Evolutionary conservation across 768 basidiomycete genomes (phyloP).

Genomic region (Tulasnella sp.): DNA sequence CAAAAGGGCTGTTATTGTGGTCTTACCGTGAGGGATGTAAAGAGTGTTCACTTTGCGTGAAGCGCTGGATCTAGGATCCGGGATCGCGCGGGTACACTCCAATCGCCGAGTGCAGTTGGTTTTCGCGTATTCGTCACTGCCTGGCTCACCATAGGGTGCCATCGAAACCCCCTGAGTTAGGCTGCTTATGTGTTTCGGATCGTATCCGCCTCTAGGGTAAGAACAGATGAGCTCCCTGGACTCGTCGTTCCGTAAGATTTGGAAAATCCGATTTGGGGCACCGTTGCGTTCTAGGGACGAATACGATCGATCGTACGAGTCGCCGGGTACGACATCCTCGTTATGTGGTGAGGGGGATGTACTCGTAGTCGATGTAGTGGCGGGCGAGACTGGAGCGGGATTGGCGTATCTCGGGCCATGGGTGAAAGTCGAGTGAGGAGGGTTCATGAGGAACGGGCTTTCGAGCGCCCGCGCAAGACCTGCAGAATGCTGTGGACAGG

Average conservation of each 20-base stretch:
- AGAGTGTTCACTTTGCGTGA: constrained; percentile 74
- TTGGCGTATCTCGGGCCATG: neutral
- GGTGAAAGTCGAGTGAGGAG: neutral
- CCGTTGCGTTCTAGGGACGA: neutral
- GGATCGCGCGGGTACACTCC: constrained; percentile 62
- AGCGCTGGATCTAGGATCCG: constrained; percentile 41
- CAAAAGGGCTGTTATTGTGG: constrained; percentile 24
- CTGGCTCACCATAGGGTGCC: constrained; percentile 30
- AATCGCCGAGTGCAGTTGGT: constrained; percentile 83
- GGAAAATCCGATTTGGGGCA: constrained; percentile 21
- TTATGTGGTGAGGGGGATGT: neutral
- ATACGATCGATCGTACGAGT: neutral
- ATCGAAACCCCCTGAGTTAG: neutral
- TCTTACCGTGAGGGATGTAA: constrained; percentile 82
- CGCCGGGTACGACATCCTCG: neutral
- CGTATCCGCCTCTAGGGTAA: constrained; percentile 2
- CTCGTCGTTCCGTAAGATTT: constrained; percentile 18
- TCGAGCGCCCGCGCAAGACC: neutral
- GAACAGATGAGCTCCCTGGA: constrained; percentile 16
- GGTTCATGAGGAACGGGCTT: constrained; percentile 9
- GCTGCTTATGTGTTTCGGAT: neutral
- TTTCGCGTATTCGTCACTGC: constrained; percentile 55
- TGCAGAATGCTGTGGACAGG: neutral
- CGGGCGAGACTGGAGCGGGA: neutral
- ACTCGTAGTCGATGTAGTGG: neutral